Percentiles rank a stretch among this genome's conserved stretches.
Conservation (phyloP, 2,329 filamentous ascomycete genomes). For the Phoma sp. region DNA sequence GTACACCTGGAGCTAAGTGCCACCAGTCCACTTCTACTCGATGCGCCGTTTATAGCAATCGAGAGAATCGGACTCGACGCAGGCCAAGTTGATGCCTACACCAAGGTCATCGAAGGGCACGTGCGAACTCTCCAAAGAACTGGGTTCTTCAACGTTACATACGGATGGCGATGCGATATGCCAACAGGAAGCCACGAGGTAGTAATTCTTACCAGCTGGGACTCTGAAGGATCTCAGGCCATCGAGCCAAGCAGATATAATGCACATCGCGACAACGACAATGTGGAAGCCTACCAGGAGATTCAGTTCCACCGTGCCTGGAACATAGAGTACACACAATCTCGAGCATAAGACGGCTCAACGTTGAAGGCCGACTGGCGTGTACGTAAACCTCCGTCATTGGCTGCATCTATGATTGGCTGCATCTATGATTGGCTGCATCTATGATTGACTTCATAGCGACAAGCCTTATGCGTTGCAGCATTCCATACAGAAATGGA, state of each 20-base stretch:
- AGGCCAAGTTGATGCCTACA: slow-evolving; percentile 22
- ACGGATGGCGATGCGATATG: slow-evolving; percentile 37
- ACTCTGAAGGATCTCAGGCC: slow-evolving; percentile 22
- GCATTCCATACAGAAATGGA: not conserved
- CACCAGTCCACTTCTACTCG: slow-evolving; percentile 30
- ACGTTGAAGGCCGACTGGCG: not conserved
- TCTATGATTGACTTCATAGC: not conserved
- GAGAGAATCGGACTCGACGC: slow-evolving; percentile 27
- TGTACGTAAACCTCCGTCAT: not conserved
- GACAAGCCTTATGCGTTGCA: not conserved
- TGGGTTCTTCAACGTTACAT: slow-evolving; percentile 24
- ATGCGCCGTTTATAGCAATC: slow-evolving; percentile 36
- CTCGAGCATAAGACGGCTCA: slow-evolving; percentile 1
- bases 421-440: not conserved
- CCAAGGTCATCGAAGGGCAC: slow-evolving; percentile 21
- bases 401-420: not conserved
- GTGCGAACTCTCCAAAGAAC: slow-evolving; percentile 24
- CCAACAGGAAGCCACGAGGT: slow-evolving; percentile 29
- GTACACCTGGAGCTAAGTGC: slow-evolving; percentile 35
- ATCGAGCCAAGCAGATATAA: slow-evolving; percentile 21
- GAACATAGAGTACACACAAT: slow-evolving; percentile 28
- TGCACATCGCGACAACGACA: slow-evolving; percentile 11
- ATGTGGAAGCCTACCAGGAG: slow-evolving; percentile 18
- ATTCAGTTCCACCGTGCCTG: slow-evolving; percentile 25
- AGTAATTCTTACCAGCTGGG: slow-evolving; percentile 35